Evolutionary conservation across 73 alveolate genomes (phyloP).

Genomic region (Tetrahymena thermophila): DNA sequence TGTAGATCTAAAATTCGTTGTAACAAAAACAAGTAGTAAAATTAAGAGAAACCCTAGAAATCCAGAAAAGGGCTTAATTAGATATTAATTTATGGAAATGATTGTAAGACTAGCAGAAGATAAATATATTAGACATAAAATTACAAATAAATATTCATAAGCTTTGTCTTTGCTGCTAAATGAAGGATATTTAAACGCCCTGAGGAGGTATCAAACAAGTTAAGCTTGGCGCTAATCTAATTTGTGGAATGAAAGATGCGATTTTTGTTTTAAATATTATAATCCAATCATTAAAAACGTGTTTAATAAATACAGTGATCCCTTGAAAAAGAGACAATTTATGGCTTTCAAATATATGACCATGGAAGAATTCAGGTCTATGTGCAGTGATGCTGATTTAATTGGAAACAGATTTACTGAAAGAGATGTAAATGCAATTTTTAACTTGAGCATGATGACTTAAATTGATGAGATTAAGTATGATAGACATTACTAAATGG

Average conservation of each 20-base stretch:
- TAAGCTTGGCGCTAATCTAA: neutral
- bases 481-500: slow-evolving; percentile 48
- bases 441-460: slow-evolving; percentile 44
- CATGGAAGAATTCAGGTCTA: slow-evolving; percentile 30
- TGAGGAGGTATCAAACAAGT: neutral
- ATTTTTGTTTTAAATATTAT: slow-evolving; percentile 13
- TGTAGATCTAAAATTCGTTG: slow-evolving; percentile 46
- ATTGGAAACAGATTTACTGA: slow-evolving; percentile 31
- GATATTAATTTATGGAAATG: slow-evolving; percentile 68
- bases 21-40: slow-evolving; percentile 51
- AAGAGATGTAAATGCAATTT: slow-evolving; percentile 40
- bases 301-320: slow-evolving; percentile 14
- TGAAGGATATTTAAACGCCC: neutral
- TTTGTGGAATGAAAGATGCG: slow-evolving; percentile 56
- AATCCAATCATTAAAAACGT: slow-evolving; percentile 21
- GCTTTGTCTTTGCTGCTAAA: neutral
- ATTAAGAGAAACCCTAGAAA: slow-evolving; percentile 45
- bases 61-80: slow-evolving; percentile 55
- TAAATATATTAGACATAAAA: slow-evolving; percentile 30
- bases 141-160: neutral
- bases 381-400: slow-evolving; percentile 14
- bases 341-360: slow-evolving; percentile 42
- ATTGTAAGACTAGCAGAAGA: slow-evolving; percentile 57
- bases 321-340: slow-evolving; percentile 39
- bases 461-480: slow-evolving; percentile 47